These are phyloP conservation scores for Hygrocybe punicea DNA, from an alignment of 768 basidiomycete genomes.

Conservation along the genomic window DNA sequence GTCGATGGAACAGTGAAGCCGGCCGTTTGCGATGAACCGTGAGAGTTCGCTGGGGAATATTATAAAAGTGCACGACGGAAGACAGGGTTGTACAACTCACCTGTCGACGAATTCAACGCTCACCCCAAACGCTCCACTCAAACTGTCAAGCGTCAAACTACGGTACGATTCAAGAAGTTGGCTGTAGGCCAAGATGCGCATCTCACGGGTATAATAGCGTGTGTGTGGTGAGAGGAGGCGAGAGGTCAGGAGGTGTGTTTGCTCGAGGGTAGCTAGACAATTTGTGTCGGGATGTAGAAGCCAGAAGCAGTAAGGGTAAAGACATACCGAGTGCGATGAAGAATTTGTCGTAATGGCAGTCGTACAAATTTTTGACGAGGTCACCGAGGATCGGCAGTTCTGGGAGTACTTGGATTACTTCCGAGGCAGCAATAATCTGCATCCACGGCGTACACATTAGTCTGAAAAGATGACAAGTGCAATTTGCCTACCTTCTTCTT, in stretches of 20 bases:
- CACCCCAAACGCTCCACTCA: slow-evolving; percentile 86
- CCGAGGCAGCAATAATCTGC: slow-evolving; percentile 80
- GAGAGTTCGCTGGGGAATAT: slow-evolving; percentile 68
- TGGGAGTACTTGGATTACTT: slow-evolving; percentile 81
- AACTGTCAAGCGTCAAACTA: slow-evolving; percentile 82
- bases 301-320: slow-evolving; percentile 1
- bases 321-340: slow-evolving; percentile 78
- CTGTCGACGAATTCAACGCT: slow-evolving; percentile 82
- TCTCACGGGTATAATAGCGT: slow-evolving; percentile 88
- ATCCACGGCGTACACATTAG: background rate
- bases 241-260: slow-evolving; percentile 82
- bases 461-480: slow-evolving; percentile 5
- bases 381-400: slow-evolving; percentile 80
- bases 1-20: slow-evolving; percentile 87
- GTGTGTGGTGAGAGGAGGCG: slow-evolving; percentile 83
- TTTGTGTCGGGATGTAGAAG: background rate
- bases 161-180: slow-evolving; percentile 92
- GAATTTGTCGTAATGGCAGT: slow-evolving; percentile 93
- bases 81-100: slow-evolving; percentile 51
- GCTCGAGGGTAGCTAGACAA: slow-evolving; percentile 75
- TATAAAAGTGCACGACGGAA: background rate
- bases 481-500: slow-evolving; percentile 73
- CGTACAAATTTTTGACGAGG: slow-evolving; percentile 82
- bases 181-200: slow-evolving; percentile 90
- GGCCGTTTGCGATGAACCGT: slow-evolving; percentile 82